Conservation (phyloP, 2,329 filamentous ascomycete genomes). For the Aspergillus jensenii region DNA sequence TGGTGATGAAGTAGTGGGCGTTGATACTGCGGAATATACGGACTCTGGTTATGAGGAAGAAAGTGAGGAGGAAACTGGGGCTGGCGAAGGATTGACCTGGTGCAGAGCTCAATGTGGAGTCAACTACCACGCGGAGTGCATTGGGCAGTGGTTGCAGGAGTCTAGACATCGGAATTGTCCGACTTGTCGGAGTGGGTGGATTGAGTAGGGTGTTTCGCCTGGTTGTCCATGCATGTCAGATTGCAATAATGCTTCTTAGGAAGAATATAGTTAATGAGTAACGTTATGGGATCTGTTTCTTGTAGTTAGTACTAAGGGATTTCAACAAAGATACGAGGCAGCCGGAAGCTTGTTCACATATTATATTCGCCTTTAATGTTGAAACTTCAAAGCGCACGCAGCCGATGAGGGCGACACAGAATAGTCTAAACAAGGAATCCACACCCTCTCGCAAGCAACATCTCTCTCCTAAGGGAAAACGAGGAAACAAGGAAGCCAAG, state of each 20-base stretch:
- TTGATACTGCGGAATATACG: not conserved
- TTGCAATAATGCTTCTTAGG: too few relatives aligned
- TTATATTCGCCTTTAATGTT: conserved; percentile 10
- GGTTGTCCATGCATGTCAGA: too few relatives aligned
- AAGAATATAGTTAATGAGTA: not conserved
- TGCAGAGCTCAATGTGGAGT: not conserved
- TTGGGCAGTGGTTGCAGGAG: not conserved
- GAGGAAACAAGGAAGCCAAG: not conserved
- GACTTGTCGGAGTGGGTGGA: not conserved
- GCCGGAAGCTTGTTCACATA: not conserved
- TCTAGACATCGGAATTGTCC: not conserved
- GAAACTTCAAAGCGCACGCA: conserved; percentile 9
- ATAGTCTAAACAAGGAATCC: conserved; percentile 7
- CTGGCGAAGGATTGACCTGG: not conserved
- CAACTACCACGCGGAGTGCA: not conserved
- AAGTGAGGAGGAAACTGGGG: not conserved
- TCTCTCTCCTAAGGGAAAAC: not conserved
- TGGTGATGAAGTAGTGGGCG: not conserved
- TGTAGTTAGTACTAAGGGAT: too few relatives aligned
- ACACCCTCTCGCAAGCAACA: not conserved
- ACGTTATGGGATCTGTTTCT: not conserved
- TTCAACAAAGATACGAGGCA: too few relatives aligned
- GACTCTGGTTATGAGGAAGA: not conserved
- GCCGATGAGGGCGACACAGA: conserved; percentile 8
- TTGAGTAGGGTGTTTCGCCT: not conserved